A percentile compares a stretch with the other conserved stretches of the same genome.
Conservation (phyloP, 1,284 basidiomycete species). For the Pholiota adiposa region DNA sequence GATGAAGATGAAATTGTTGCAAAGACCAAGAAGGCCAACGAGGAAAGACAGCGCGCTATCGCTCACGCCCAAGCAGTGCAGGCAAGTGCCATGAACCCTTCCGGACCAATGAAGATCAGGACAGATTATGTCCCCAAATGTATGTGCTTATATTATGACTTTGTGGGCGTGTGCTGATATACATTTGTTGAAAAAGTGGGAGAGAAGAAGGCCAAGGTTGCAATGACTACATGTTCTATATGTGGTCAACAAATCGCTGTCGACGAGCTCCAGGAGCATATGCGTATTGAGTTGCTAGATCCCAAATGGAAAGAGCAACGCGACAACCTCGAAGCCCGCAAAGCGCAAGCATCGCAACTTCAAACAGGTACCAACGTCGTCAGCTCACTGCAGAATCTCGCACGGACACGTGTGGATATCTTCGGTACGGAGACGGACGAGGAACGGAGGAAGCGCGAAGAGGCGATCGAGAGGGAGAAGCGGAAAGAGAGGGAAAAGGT, state of each 20-base stretch:
- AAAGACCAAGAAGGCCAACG: constrained; percentile 72
- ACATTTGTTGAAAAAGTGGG: constrained; percentile 51
- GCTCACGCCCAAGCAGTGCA: constrained; percentile 81
- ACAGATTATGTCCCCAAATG: constrained; percentile 96
- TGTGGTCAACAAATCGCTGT: constrained; percentile 95
- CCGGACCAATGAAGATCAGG: constrained; percentile 93
- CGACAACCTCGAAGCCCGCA: constrained; percentile 83
- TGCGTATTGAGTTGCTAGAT: constrained; percentile 97
- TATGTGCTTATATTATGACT: constrained; percentile 44
- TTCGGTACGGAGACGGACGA: constrained; percentile 93
- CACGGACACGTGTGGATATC: constrained; percentile 91
- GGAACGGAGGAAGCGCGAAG: constrained; percentile 81
- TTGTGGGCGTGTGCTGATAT: constrained; percentile 9
- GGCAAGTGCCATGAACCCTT: constrained; percentile 69
- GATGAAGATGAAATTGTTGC: constrained; percentile 77
- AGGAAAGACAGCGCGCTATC: constrained; percentile 77
- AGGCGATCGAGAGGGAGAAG: constrained; percentile 80
- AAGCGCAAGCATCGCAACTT: constrained; percentile 88
- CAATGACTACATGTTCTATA: constrained; percentile 88
- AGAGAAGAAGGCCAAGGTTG: constrained; percentile 66
- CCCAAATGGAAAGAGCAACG: constrained; percentile 98
- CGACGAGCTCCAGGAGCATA: constrained; percentile 96
- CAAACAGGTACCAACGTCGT: constrained; percentile 92
- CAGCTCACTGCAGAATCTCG: constrained; percentile 88
- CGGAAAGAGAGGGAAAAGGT: constrained; percentile 89